Evolutionary conservation across 1,284 basidiomycete species (phyloP), one percentile per base, ranked within the genome.

Genomic region (Sporisorium exsertum): DNA sequence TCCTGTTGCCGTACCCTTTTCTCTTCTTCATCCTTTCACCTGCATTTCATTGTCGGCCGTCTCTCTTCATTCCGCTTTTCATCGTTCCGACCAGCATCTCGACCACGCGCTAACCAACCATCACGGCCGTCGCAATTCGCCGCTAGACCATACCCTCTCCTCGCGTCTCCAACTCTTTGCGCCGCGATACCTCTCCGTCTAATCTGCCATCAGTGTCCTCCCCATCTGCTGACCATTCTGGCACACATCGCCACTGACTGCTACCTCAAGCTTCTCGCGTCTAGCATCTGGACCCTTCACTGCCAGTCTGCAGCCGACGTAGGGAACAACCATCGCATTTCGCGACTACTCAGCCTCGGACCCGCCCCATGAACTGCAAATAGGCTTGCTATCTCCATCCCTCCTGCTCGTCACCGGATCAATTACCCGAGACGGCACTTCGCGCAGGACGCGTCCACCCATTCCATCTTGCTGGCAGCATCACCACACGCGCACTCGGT

Each of bases 331-430:
- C 32, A 8, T 52, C 50, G 20, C 26, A 27, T 15, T 27, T 54
- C 26, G 18, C 22, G 33, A 43, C 37, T 3, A 27, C 10, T 45
- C 61, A 29, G 27, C 52, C 18, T 43, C 52, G 52, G 49, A 50
- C 27, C 49, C 49, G 29, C 18, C 20, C 20, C 27, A 50, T 50
- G 29, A 50, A 32, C n/a, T 22, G 29, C 29, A 20, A 50, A 10
- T 50, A 50, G 49, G 37, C 52, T 26, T 47, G 40, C 29, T 10
- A 20, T 10, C 13, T 6, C 4, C 18, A n/a, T 20, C 42, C 8
- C 20, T 7, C n/a, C 26, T 26, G 12, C 27, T 50, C 49, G 29
- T 50, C 24, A 20, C 49, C n/a, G 49, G 49, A 50, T 50, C 49
- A 32, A 43, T 12, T 18, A 50, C 18, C 20, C 29, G 27, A 50